These are phyloP conservation scores for Thermoascus crustaceus DNA, from an alignment of 2,329 filamentous ascomycete species.

Conservation along the genomic window DNA sequence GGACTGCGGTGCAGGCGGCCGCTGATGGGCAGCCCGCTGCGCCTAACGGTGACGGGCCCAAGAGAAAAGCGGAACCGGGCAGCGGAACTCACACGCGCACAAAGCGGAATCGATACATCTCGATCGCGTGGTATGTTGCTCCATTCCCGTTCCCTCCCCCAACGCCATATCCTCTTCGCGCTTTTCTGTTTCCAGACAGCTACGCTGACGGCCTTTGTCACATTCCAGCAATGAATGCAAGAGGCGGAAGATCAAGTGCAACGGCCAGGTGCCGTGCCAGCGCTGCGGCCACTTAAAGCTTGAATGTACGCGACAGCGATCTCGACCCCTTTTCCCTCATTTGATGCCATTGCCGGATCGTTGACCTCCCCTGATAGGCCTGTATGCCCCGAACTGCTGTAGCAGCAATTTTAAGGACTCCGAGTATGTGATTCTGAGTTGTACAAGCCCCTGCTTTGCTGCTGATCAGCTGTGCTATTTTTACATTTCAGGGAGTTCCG, in stretches of 20 bases:
- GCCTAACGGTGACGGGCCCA: conserved; percentile 22
- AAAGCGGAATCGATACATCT: conserved; percentile 60
- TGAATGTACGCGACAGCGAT: conserved; percentile 39
- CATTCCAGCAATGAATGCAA: conserved; percentile 53
- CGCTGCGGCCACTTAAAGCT: conserved; percentile 57
- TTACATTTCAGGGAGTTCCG: conserved; percentile 61
- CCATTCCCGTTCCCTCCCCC: conserved; percentile 3
- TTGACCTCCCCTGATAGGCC: too few relatives aligned
- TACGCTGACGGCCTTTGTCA: neutral
- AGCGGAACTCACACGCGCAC: conserved; percentile 46
- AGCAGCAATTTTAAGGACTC: conserved; percentile 81
- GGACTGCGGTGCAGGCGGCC: conserved; percentile 15
- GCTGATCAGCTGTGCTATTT: conserved; percentile 1
- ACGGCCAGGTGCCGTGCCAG: conserved; percentile 57
- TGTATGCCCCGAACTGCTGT: conserved; percentile 61
- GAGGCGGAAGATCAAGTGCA: conserved; percentile 60
- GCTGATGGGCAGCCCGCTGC: conserved; percentile 16
- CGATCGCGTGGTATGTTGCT: conserved; percentile 52
- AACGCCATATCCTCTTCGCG: neutral
- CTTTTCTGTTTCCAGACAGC: too few relatives aligned
- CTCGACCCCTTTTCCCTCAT: neutral
- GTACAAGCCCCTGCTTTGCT: neutral
- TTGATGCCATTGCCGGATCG: neutral
- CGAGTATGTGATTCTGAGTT: conserved; percentile 42
- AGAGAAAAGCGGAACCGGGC: conserved; percentile 36